phyloP scores from a whole-genome alignment of 164 flowering plant species.

The Brasenia schreberi region DNA sequence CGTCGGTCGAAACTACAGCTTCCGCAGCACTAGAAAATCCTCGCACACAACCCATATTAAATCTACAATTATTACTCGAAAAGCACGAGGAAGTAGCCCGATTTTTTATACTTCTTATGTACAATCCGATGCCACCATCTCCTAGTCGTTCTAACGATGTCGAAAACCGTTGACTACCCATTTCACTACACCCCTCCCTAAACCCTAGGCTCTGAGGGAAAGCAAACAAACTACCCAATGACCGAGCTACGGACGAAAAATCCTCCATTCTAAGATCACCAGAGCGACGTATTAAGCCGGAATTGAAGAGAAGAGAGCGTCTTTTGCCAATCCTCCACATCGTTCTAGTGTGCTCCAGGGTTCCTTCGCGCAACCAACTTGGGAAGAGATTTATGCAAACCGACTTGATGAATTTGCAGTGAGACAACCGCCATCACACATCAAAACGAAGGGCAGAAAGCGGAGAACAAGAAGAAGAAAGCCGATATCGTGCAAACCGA shows the following conservation, averaged over 20 bases:
- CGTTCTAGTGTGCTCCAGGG: not conserved
- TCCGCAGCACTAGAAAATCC: slow-evolving; percentile 57
- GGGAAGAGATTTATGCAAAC: not conserved
- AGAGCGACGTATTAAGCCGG: slow-evolving; percentile 6
- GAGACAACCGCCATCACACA: slow-evolving; percentile 1
- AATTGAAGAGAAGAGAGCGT: slow-evolving; percentile 15
- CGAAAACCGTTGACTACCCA: slow-evolving; percentile 15
- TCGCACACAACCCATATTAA: slow-evolving; percentile 7
- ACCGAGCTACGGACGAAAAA: slow-evolving; percentile 3
- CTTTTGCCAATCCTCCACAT: slow-evolving; percentile 42
- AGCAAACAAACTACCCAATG: not conserved
- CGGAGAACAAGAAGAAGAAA: not conserved
- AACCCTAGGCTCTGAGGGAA: slow-evolving; percentile 1
- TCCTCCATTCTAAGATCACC: slow-evolving; percentile 13
- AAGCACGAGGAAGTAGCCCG: slow-evolving; percentile 13
- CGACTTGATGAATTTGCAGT: not conserved
- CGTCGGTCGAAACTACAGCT: slow-evolving; percentile 41
- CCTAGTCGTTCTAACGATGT: slow-evolving; percentile 14
- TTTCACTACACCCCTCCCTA: slow-evolving; percentile 9
- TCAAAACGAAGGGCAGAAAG: not conserved
- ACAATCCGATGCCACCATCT: slow-evolving; percentile 10
- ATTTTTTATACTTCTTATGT: slow-evolving; percentile 9
- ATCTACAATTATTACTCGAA: not conserved
- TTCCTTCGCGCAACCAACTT: not conserved
- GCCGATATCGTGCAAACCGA: not conserved